Evolutionary conservation across 352 stramenopile genomes (phyloP), one percentile per base, ranked within the genome.

Genomic region (Phytophthora tubulina): DNA sequence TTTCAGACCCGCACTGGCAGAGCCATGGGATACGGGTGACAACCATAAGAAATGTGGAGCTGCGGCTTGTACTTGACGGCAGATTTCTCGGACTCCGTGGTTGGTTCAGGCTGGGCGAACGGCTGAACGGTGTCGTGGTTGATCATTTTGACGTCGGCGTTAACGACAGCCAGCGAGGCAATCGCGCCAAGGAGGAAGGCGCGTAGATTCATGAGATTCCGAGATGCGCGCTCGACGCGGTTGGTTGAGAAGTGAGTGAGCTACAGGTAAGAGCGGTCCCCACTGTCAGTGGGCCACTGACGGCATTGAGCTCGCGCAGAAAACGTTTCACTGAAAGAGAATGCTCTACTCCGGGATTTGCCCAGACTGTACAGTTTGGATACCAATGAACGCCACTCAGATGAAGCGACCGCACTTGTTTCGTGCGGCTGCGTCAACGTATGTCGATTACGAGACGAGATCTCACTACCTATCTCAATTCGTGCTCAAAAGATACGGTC

Each of bases 61-160:
- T 63, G 52, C 15, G 63, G 63, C 11, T 70, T 70, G 52, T 38
- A 64, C 53, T 59, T 70, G 42, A 70, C 35, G 1, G 63, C 63
- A 39, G 63, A 15, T 21, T 61, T 72, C 33, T 72, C 63, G 1
- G 35, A 45, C 15, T 65, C 55, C 4, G 63, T 61, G 10, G 21
- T 39, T 17, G 48, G 63, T 17, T 65, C 55, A 1, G 21, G 46
- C n/a, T 72, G 63, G 35, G 54, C n/a, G 38, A 72, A 72, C 30
- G 63, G 54, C 45, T 72, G 36, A 15, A 72, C 63, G 13, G 13
- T 6, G 39, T 72, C 63, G 55, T 72, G 55, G 49, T 67, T 69
- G 56, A 67, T 77, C 63, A 54, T 77, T 65, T 30, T 62, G 13
- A 58, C 56, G 27, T 56, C 51, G 15, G 54, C 63, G 4, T 51